Percentiles rank a stretch among this genome's conserved stretches.
Conservation (phyloP, 2,329 filamentous ascomycete species). For the Colletotrichum melonis region DNA sequence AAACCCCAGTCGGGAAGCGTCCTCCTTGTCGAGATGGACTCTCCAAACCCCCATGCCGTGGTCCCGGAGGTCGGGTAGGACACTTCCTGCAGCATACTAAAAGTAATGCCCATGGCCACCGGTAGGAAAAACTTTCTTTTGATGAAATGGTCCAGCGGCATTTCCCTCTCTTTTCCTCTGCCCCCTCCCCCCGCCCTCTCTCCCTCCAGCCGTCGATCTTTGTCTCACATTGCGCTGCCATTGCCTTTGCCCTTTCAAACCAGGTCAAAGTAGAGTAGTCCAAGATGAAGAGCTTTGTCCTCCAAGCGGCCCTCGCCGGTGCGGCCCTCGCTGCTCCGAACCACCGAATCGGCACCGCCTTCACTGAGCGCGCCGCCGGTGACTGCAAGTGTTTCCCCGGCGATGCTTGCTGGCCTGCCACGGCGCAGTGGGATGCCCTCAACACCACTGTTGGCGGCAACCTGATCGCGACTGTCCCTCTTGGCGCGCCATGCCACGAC, state of each 20-base stretch:
- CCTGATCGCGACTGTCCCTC: slow-evolving; percentile 59
- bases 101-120: slow-evolving; percentile 13
- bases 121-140: slow-evolving; percentile 1
- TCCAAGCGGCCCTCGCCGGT: slow-evolving; percentile 20
- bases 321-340: slow-evolving; percentile 24
- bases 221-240: neutral
- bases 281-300: slow-evolving; percentile 32
- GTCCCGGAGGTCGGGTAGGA: slow-evolving; percentile 3
- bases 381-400: slow-evolving; percentile 59
- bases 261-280: neutral
- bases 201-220: slow-evolving; percentile 19
- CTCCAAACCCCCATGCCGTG: neutral
- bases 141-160: slow-evolving; percentile 14
- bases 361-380: slow-evolving; percentile 47
- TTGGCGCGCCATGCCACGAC: slow-evolving; percentile 58
- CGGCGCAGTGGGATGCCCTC: slow-evolving; percentile 53
- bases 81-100: slow-evolving; percentile 25
- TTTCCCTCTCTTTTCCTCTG: slow-evolving; percentile 4
- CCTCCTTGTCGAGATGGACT: slow-evolving; percentile 4
- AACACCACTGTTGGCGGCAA: slow-evolving; percentile 61
- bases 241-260: neutral
- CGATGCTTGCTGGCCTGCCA: slow-evolving; percentile 61
- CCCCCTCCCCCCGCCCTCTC: neutral
- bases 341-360: neutral
- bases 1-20: slow-evolving; percentile 17